Conservation (phyloP, 1,284 basidiomycete species). For the Sanghuangporus weigelae region DNA sequence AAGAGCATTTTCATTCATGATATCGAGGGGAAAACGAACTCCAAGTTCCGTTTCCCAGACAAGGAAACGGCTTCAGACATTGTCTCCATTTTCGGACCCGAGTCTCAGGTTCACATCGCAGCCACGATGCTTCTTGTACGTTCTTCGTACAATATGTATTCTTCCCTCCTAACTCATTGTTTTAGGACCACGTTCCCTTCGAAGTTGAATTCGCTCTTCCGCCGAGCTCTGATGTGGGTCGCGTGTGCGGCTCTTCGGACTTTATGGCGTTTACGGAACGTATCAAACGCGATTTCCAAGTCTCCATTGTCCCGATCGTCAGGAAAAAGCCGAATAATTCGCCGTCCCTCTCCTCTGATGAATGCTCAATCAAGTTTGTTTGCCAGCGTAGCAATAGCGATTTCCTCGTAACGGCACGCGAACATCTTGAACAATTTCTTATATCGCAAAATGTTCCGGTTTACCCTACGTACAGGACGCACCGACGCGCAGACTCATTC, state of each 20-base stretch:
- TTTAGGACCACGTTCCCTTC: conserved; percentile 92
- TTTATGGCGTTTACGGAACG: conserved; percentile 82
- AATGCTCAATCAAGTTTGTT: conserved; percentile 92
- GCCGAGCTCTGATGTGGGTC: conserved; percentile 72
- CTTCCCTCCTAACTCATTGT: conserved; percentile 18
- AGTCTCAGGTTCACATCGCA: conserved; percentile 95
- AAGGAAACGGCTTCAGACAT: conserved; percentile 91
- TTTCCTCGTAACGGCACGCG: conserved; percentile 83
- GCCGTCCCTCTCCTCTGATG: conserved; percentile 41
- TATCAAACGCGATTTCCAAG: conserved; percentile 91
- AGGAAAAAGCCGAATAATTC: conserved; percentile 40
- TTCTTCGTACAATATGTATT: conserved; percentile 18
- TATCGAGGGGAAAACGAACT: conserved; percentile 96
- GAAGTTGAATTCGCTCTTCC: conserved; percentile 95
- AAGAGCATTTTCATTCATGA: conserved; percentile 97
- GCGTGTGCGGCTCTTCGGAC: conserved; percentile 71
- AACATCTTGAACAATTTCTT: conserved; percentile 91
- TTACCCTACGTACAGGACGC: conserved; percentile 64
- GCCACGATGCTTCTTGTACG: conserved; percentile 90
- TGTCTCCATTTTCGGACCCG: conserved; percentile 92
- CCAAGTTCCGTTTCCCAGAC: conserved; percentile 90
- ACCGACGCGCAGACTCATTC: conserved; percentile 87
- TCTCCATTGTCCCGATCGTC: conserved; percentile 78
- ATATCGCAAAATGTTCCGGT: conserved; percentile 78
- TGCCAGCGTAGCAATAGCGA: conserved; percentile 94